Percentiles rank a stretch among this genome's conserved stretches.
Conservation (phyloP, 768 basidiomycete species). For the Pleurotus salmoneostramineus region DNA sequence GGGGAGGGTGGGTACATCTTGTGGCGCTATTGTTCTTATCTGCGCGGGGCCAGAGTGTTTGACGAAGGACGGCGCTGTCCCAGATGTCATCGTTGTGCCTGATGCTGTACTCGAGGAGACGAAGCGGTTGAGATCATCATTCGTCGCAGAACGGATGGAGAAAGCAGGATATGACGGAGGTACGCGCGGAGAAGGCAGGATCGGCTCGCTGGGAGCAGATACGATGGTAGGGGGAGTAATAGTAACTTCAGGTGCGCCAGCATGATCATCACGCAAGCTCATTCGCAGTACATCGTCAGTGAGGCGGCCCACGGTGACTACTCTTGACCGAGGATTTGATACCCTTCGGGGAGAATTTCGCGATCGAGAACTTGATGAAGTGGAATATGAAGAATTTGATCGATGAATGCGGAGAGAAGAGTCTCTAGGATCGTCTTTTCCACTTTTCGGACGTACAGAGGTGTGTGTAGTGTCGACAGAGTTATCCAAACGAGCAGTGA, state of each 20-base stretch:
- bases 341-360: conserved; percentile 13
- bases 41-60: conserved; percentile 81
- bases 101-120: conserved; percentile 85
- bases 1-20: conserved; percentile 71
- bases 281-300: conserved; percentile 20
- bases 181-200: conserved; percentile 22
- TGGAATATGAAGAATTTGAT: conserved; percentile 28
- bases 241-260: not conserved
- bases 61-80: conserved; percentile 76
- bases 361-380: conserved; percentile 20
- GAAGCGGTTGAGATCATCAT: conserved; percentile 81
- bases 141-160: conserved; percentile 46
- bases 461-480: conserved; percentile 8
- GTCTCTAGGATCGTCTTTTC: conserved; percentile 29
- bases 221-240: conserved; percentile 16
- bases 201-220: conserved; percentile 17
- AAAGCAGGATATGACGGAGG: conserved; percentile 48
- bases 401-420: conserved; percentile 25
- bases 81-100: conserved; percentile 69
- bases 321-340: not conserved
- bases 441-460: conserved; percentile 3
- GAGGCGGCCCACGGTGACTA: conserved; percentile 12
- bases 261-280: conserved; percentile 17
- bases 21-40: conserved; percentile 76
- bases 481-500: conserved; percentile 28